These are phyloP conservation scores for Ormosia semicastrata DNA, from an alignment of 306 rosid species.

Conservation along the genomic window DNA sequence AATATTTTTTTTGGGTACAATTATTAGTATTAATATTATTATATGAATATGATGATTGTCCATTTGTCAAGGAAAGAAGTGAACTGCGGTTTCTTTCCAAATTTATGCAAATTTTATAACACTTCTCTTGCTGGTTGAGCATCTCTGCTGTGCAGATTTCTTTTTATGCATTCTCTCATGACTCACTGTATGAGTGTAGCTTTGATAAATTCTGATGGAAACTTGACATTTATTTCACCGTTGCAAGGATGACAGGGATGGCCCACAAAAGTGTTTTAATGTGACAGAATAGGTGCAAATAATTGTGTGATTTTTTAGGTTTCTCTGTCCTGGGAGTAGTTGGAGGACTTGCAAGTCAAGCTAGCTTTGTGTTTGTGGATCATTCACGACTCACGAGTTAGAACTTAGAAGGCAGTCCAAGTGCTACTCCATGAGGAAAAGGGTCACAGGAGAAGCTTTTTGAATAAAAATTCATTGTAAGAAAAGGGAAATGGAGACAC, in stretches of 20 bases:
- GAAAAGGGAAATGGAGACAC: slow-evolving; percentile 46
- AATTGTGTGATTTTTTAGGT: slow-evolving; percentile 26
- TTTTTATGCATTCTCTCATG: background rate
- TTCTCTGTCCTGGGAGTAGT: slow-evolving; percentile 15
- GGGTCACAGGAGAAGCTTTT: background rate
- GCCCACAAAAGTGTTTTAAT: slow-evolving; percentile 25
- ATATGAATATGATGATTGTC: background rate
- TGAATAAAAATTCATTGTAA: background rate
- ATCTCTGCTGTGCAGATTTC: background rate
- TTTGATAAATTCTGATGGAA: slow-evolving; percentile 16
- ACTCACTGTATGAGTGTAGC: background rate
- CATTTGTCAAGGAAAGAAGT: background rate
- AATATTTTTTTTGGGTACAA: no score
- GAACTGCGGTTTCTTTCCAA: background rate
- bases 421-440: slow-evolving; percentile 12
- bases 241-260: slow-evolving; percentile 23
- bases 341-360: slow-evolving; percentile 30
- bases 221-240: slow-evolving; percentile 32
- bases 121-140: background rate
- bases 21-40: background rate
- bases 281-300: slow-evolving; percentile 27
- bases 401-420: background rate
- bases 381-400: slow-evolving; percentile 40
- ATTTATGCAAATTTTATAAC: background rate
- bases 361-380: background rate